Evolutionary conservation across 2,329 filamentous ascomycete genomes (phyloP).

Genomic region (Zasmidium cellare): DNA sequence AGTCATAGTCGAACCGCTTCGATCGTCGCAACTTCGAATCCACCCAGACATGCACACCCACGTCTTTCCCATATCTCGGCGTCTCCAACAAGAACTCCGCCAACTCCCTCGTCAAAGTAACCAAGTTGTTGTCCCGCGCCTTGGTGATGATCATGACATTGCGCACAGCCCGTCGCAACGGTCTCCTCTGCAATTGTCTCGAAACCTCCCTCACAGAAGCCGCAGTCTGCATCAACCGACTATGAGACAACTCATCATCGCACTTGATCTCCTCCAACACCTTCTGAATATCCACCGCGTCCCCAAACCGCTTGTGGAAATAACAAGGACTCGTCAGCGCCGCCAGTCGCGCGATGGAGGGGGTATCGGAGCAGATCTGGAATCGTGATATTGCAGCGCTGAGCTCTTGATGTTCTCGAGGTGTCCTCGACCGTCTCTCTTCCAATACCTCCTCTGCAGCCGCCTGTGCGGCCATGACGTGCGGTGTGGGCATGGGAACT

Average conservation of each 20-base stretch:
- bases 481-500: conserved; percentile 34
- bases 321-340: conserved; percentile 90
- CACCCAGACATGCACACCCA: conserved; percentile 98
- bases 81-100: conserved; percentile 85
- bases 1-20: conserved; percentile 78
- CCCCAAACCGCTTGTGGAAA: conserved; percentile 95
- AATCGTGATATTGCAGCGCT: conserved; percentile 28
- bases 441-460: conserved; percentile 29
- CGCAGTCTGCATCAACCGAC: conserved; percentile 89
- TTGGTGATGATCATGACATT: conserved; percentile 99
- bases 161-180: conserved; percentile 85
- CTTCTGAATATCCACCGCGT: conserved; percentile 90
- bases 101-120: conserved; percentile 83
- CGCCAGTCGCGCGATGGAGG: conserved; percentile 52
- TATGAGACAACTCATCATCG: conserved; percentile 87
- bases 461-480: conserved; percentile 32
- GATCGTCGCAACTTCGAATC: conserved; percentile 89
- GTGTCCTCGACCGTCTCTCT: conserved; percentile 26
- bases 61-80: conserved; percentile 80
- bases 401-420: conserved; percentile 29
- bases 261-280: conserved; percentile 93
- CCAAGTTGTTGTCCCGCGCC: conserved; percentile 89
- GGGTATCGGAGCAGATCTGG: conserved; percentile 28
- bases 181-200: conserved; percentile 87
- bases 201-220: conserved; percentile 94